These are phyloP conservation scores for Tilletia setariae DNA, from an alignment of 1,284 basidiomycete species.

Conservation along the genomic window DNA sequence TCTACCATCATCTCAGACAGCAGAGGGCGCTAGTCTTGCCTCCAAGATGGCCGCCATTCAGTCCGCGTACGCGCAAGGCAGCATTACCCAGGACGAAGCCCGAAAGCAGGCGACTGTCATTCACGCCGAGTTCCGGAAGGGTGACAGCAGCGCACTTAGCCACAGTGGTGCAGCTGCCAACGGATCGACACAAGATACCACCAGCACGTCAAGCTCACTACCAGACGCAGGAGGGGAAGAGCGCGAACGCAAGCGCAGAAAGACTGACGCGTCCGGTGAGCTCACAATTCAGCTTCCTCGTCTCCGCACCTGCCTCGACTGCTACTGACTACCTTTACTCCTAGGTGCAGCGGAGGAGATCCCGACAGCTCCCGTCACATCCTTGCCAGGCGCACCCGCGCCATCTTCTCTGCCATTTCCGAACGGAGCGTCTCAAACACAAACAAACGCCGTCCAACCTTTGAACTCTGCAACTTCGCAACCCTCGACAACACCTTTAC, in stretches of 20 bases:
- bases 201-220: not conserved
- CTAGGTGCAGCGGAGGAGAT: too few species aligned
- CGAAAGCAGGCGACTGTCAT: not conserved
- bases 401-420: too few species aligned
- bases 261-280: slow-evolving; percentile 10
- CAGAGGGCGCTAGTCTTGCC: not conserved
- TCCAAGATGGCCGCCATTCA: not conserved
- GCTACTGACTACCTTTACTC: too few species aligned
- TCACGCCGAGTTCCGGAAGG: not conserved
- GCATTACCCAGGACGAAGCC: slow-evolving; percentile 5
- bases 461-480: not conserved
- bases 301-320: not conserved
- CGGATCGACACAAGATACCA: not conserved
- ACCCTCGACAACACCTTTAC: not conserved
- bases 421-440: too few species aligned
- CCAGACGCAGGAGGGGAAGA: not conserved
- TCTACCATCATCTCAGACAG: slow-evolving; percentile 17
- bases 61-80: not conserved
- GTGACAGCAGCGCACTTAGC: not conserved
- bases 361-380: too few species aligned
- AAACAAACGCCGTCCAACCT: not conserved
- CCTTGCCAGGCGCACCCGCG: too few species aligned
- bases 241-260: not conserved
- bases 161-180: not conserved
- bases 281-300: not conserved